Evolutionary conservation across 805 yeast genomes (phyloP), one percentile per base, ranked within the genome.

Genomic region (Pichia phayaonensis): DNA sequence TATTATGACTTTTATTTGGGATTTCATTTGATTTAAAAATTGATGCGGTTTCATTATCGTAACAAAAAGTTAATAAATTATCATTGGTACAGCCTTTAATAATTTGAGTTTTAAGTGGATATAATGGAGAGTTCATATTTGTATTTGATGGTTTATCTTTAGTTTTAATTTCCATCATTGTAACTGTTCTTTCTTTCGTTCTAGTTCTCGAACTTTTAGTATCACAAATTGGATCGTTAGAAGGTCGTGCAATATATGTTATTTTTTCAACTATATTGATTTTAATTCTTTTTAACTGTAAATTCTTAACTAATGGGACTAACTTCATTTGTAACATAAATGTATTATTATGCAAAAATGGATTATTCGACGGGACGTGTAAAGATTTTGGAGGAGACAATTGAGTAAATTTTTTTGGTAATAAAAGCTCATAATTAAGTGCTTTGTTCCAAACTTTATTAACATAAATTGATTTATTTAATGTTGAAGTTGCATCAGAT

Each of bases 401-500:
- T 1, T 86, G 72, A 12, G 85, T 79, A 62, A 74, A 86, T 59
- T 86, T 86, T 51, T 75, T 75, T 0, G 90, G 90, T 52, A 86
- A 75, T 0, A 89, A 77, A 16, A 86, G 74, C 55, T 84, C 84
- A 64, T 86, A 86, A 50, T 81, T 80, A 38, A 86, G 65, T 0
- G 88, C 64, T 49, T 84, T 83, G 57, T 81, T 80, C 94, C 94
- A 86, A 1, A 81, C 74, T 54, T 86, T 73, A 61, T 83, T 84
- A 36, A 86, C 88, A 62, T 82, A 85, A 18, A 86, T 77, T 0
- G 95, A 89, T 60, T 84, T 86, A 61, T 85, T 84, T 7, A 80
- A 71, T 8, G 78, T 75, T 3, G 80, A 74, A 36, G 77, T 74
- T 2, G 81, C 81, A 61, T 75, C 74, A 6, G 79, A 74, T 0